Evolutionary conservation across 768 basidiomycete species (phyloP).

Genomic region (Candolleomyces aberdarensis): DNA sequence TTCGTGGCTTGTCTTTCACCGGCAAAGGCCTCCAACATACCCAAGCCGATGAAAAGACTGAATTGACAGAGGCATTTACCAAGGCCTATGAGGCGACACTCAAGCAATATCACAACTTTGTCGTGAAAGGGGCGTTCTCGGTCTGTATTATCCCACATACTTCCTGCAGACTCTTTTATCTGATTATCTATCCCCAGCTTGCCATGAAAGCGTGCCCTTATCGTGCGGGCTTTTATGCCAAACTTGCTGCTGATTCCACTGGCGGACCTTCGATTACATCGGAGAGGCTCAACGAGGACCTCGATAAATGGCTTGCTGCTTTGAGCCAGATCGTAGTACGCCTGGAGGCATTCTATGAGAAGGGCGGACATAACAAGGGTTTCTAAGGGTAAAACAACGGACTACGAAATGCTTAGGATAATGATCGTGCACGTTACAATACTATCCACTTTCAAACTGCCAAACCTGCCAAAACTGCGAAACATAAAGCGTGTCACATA

Average conservation of each 20-base stretch:
- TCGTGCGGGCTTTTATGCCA: slow-evolving; percentile 64
- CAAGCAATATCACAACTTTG: slow-evolving; percentile 81
- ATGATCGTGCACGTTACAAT: too few relatives aligned
- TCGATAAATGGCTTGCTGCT: slow-evolving; percentile 67
- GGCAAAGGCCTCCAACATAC: slow-evolving; percentile 71
- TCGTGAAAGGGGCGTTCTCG: slow-evolving; percentile 59
- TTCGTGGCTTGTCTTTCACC: slow-evolving; percentile 90
- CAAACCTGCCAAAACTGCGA: too few relatives aligned
- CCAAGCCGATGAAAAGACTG: slow-evolving; percentile 58
- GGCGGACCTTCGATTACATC: slow-evolving; percentile 43
- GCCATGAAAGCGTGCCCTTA: slow-evolving; percentile 68
- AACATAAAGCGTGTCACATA: too few relatives aligned
- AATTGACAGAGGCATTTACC: slow-evolving; percentile 73
- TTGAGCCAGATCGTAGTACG: slow-evolving; percentile 52
- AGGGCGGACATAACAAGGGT: slow-evolving; percentile 54
- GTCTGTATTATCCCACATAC: slow-evolving; percentile 33
- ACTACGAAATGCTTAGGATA: too few relatives aligned
- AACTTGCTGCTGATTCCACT: slow-evolving; percentile 57
- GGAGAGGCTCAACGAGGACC: slow-evolving; percentile 52
- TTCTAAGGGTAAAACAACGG: slow-evolving; percentile 23
- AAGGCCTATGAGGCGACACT: slow-evolving; percentile 80
- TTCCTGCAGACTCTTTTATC: background rate
- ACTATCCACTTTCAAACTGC: too few relatives aligned
- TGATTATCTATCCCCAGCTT: slow-evolving; percentile 31
- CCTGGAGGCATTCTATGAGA: slow-evolving; percentile 59